phyloP scores from a whole-genome alignment of 768 basidiomycete species.

The Termitomyces heimii region DNA sequence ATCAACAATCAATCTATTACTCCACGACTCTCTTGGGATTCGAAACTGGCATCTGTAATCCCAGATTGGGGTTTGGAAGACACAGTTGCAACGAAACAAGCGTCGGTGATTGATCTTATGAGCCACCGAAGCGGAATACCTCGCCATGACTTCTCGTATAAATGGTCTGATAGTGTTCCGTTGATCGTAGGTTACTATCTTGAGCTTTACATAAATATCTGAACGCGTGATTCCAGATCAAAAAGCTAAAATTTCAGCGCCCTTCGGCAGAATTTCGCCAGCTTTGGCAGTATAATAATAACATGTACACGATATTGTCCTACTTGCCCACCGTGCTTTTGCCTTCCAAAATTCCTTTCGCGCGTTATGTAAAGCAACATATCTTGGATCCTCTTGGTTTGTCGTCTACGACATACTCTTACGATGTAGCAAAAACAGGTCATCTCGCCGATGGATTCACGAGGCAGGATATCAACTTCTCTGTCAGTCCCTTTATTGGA shows the following conservation, averaged over 20 bases:
- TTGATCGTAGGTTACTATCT: slow-evolving; percentile 7
- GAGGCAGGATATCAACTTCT: slow-evolving; percentile 12
- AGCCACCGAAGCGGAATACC: slow-evolving; percentile 16
- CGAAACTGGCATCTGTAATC: slow-evolving; percentile 18
- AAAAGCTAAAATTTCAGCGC: slow-evolving; percentile 20
- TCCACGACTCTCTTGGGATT: slow-evolving; percentile 22
- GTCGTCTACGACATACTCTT: slow-evolving; percentile 24
- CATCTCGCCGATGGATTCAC: slow-evolving; percentile 23
- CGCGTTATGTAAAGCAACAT: slow-evolving; percentile 24
- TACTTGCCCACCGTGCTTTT: slow-evolving; percentile 21
- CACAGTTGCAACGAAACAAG: slow-evolving; percentile 17
- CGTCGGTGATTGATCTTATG: slow-evolving; percentile 18
- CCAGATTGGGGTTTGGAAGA: slow-evolving; percentile 21
- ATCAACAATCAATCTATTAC: slow-evolving; percentile 20
- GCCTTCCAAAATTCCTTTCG: slow-evolving; percentile 19
- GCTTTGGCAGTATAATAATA: slow-evolving; percentile 23
- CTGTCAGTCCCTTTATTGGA: slow-evolving; percentile 2
- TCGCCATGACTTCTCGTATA: slow-evolving; percentile 13
- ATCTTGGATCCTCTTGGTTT: slow-evolving; percentile 24
- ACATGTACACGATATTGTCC: slow-evolving; percentile 22
- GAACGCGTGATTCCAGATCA: slow-evolving; percentile 3
- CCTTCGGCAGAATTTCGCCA: slow-evolving; percentile 25
- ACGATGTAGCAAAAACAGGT: slow-evolving; percentile 18
- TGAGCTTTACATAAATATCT: background rate
- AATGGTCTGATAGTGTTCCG: slow-evolving; percentile 7